Evolutionary conservation across 495 filamentous ascomycete species (phyloP), one percentile per base, ranked within the genome.

Genomic region (Evernia prunastri): DNA sequence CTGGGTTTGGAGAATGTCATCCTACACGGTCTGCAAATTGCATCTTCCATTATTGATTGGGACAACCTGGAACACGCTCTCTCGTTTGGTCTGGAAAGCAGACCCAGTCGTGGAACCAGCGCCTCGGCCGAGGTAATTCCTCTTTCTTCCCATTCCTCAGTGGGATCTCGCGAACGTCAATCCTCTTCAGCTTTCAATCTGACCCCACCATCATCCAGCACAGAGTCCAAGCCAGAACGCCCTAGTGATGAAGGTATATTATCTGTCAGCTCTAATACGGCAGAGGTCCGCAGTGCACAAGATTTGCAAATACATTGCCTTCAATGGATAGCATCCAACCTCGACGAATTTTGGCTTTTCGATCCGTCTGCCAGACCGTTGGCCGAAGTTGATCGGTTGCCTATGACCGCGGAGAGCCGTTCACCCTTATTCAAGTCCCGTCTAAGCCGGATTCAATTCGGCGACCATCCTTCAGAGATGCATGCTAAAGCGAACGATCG

Each of bases 401-500:
- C 77, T 15, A 59, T 39, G 1, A 58, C 73, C 37, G 63, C 68
- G 23, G 74, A 77, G 36, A 66, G 66, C 58, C 68, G 66, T 9
- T 67, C 67, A 12, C 64, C 72, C 49, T 66, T 71, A 3, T 71
- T 74, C 53, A 79, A 84, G 61, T 78, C 81, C 3, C 79, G 81
- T 0, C 71, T 88, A 9, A 83, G 82, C 59, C 73, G 74, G 56
- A 88, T 90, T 69, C 81, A 82, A 65, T 90, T 90, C 66, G 87
- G 87, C 13, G 86, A 90, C 63, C 72, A 82, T 11, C 76, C 82
- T 15, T 69, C 77, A 0, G 73, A 81, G 13, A 76, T 78, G 49
- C 67, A 72, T 56, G 70, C 60, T n/a, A 67, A 63, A 37, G 66
- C 65, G 23, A 67, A 68, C n/a, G 71, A 69, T 67, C 71, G 68